Percentiles rank a stretch among this genome's conserved stretches.
Evolutionary conservation across 495 filamentous ascomycete genomes (phyloP).

Genomic region (Articulospora tetracladia): DNA sequence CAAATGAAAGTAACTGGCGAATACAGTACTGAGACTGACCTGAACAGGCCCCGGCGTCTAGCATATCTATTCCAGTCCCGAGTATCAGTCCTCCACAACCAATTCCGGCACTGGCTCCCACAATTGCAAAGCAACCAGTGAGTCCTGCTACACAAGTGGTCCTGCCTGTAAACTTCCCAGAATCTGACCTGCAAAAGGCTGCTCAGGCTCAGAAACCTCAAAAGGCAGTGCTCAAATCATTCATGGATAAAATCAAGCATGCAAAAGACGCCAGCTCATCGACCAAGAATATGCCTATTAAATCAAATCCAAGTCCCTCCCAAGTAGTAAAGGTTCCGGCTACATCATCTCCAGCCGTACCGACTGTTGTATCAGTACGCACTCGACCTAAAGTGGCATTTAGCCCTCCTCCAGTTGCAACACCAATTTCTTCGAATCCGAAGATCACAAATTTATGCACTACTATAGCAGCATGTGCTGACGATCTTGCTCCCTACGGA

Average conservation of each 20-base stretch:
- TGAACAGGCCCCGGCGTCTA: background rate
- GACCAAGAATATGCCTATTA: background rate
- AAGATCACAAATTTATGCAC: constrained; percentile 22
- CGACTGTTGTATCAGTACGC: background rate
- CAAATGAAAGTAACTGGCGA: too few species aligned
- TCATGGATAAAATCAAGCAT: background rate
- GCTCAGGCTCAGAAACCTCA: background rate
- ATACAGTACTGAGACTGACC: too few species aligned
- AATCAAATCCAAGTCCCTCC: background rate
- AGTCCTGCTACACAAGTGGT: background rate
- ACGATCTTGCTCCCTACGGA: background rate
- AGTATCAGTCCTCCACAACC: background rate
- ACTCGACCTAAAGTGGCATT: background rate
- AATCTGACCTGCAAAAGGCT: background rate
- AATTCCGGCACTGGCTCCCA: background rate
- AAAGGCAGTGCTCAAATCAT: background rate
- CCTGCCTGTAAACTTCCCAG: background rate
- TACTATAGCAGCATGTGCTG: constrained; percentile 9
- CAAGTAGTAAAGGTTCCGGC: background rate
- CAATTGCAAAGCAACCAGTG: background rate
- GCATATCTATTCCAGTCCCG: background rate
- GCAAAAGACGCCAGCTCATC: background rate
- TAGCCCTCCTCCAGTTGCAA: background rate
- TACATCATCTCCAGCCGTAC: background rate
- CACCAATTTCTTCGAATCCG: background rate